Conservation (phyloP, 2,329 filamentous ascomycete genomes). For the Calonectria pseudoreteaudii region DNA sequence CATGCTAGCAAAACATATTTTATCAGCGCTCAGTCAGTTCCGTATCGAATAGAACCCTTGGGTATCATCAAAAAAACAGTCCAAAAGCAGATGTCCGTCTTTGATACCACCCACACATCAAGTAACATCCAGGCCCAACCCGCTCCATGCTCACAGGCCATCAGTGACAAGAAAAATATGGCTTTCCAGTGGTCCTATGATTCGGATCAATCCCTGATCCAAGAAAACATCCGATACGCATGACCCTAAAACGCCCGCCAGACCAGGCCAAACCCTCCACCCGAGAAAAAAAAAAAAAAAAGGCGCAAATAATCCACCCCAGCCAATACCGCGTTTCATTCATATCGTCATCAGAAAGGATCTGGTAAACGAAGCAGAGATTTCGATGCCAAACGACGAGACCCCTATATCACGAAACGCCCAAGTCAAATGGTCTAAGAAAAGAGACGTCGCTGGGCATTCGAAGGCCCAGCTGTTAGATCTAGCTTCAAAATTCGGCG, state of each 20-base stretch:
- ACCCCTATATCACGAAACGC: conserved; percentile 33
- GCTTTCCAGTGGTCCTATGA: conserved; percentile 18
- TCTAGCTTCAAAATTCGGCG: conserved; percentile 64
- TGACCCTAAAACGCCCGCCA: conserved; percentile 26
- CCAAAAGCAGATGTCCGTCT: conserved; percentile 43
- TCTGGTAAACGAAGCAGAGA: conserved; percentile 34
- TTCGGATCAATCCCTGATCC: conserved; percentile 17
- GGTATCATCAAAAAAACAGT: conserved; percentile 50
- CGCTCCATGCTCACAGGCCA: conserved; percentile 18
- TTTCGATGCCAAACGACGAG: conserved; percentile 36
- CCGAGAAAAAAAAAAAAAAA: too few species aligned
- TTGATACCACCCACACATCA: conserved; percentile 43
- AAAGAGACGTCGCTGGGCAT: conserved; percentile 40
- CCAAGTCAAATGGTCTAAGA: conserved; percentile 33
- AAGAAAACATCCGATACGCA: conserved; percentile 25
- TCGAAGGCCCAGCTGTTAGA: conserved; percentile 40
- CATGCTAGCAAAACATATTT: conserved; percentile 26
- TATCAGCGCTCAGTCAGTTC: conserved; percentile 30
- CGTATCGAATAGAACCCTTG: conserved; percentile 41
- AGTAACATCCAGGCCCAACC: conserved; percentile 34
- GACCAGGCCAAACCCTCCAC: conserved; percentile 1
- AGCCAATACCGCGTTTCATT: conserved; percentile 13
- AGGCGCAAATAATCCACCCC: neutral
- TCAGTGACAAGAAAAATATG: conserved; percentile 17
- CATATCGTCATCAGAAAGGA: conserved; percentile 17